Evolutionary conservation across 345 rosid species (phyloP).

Genomic region (Noccaea bulbosa): DNA sequence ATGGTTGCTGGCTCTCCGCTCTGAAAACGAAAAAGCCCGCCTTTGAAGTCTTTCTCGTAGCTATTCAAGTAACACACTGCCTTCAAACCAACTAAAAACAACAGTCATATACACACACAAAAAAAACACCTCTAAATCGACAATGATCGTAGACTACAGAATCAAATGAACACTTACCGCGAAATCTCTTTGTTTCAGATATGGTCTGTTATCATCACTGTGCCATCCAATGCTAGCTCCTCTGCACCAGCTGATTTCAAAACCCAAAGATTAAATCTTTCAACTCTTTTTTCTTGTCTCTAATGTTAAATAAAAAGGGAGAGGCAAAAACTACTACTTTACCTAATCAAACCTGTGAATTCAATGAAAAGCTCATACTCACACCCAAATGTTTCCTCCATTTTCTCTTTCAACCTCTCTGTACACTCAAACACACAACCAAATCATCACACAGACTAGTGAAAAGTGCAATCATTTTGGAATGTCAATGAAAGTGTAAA

Average conservation of each 20-base stretch:
- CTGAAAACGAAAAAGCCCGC: slow-evolving; percentile 85
- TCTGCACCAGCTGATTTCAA: slow-evolving; percentile 67
- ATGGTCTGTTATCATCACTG: slow-evolving; percentile 84
- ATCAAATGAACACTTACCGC: slow-evolving; percentile 48
- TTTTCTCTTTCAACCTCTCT: slow-evolving; percentile 81
- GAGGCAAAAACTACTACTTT: neutral
- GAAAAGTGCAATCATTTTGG: neutral
- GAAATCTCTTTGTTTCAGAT: slow-evolving; percentile 82
- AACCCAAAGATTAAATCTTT: no score
- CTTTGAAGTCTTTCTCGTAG: slow-evolving; percentile 67
- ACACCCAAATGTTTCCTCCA: slow-evolving; percentile 81
- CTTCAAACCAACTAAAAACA: slow-evolving; percentile 50
- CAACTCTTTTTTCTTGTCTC: neutral
- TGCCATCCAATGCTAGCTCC: slow-evolving; percentile 99
- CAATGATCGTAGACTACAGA: slow-evolving; percentile 1
- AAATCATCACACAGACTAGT: no score
- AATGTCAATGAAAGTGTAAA: neutral
- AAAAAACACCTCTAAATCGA: neutral
- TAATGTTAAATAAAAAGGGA: neutral
- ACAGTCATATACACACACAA: slow-evolving; percentile 29
- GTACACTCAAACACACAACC: slow-evolving; percentile 16
- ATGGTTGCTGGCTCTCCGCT: slow-evolving; percentile 70
- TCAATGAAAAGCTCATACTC: slow-evolving; percentile 79
- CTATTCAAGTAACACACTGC: slow-evolving; percentile 95
- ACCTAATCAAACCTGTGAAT: slow-evolving; percentile 94